phyloP scores from a whole-genome alignment of 1,139 yeast genomes.

The Torulaspora globosa region DNA sequence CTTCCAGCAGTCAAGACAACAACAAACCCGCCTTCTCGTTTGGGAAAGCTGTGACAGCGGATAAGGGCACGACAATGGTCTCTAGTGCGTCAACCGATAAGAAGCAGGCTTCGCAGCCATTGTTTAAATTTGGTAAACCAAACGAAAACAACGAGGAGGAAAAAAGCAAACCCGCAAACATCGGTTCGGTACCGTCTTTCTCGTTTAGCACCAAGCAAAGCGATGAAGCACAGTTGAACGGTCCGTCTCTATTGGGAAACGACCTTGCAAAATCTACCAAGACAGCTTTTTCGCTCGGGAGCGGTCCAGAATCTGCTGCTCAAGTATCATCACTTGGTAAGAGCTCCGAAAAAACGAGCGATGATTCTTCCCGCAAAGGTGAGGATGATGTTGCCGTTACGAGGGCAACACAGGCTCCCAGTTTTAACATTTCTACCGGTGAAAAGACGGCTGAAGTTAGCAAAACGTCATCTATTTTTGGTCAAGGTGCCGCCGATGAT shows the following conservation, averaged over 20 bases:
- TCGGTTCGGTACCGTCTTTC: conserved; percentile 7
- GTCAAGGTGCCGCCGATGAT: background rate
- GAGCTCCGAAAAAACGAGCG: background rate
- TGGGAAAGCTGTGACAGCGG: background rate
- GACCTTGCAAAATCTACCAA: background rate
- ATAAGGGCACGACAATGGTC: background rate
- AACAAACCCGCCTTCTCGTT: background rate
- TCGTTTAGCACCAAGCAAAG: conserved; percentile 12
- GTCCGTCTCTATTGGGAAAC: background rate
- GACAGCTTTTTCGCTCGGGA: conserved; percentile 3
- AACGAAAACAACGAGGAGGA: background rate
- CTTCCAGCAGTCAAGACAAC: background rate
- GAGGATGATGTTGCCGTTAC: background rate
- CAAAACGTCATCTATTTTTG: conserved; percentile 2
- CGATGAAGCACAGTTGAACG: background rate
- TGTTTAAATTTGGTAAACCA: background rate
- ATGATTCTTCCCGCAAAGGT: background rate
- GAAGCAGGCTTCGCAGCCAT: background rate
- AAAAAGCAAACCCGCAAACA: background rate
- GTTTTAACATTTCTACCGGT: background rate
- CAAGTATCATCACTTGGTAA: background rate
- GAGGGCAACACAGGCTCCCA: background rate
- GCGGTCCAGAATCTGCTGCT: background rate
- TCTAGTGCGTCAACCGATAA: no score
- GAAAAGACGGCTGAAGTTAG: background rate